Evolutionary conservation across 2,329 filamentous ascomycete genomes (phyloP), one percentile per base, ranked within the genome.

Genomic region (Exserohilum rostratum): DNA sequence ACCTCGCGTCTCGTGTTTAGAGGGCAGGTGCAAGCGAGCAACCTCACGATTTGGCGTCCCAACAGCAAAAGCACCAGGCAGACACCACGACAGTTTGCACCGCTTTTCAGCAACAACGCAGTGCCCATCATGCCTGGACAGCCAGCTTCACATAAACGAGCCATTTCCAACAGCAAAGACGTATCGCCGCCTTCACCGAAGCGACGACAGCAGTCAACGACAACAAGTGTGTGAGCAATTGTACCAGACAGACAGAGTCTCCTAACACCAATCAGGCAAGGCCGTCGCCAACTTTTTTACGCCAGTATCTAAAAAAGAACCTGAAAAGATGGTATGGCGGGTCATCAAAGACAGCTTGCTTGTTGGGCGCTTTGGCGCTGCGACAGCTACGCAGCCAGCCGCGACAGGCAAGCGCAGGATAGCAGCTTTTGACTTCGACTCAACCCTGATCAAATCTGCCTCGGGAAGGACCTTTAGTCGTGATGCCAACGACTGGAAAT

Each of bases 261-360:
- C 31, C 47, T 65, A n/a, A 64, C 37, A 45, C 34, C 43, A 22
- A 10, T 3, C 61, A 90, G 88, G 86, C 72, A 85, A 77, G 55
- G 86, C 89, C 1, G 86, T 96, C 1, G 84, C 90, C 17, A 91
- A 84, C 49, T 98, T 98, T 79, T 98, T 98, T 76, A 96, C 88
- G 0, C 93, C 93, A 0, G 72, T 83, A 0, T 97, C 92, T 0
- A 86, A 96, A 73, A 97, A 96, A 72, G 86, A 89, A 29, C 90
- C 90, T 12, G 88, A 93, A 45, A 85, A 84, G 53, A 86, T 90
- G 46, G 79, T 76, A 9, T 98, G 95, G 91, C 75, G 81, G 7
- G 72, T 82, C 74, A 81, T 80, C 76, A 89, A 84, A 72, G 88
- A 80, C 71, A 89, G 88, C 3, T 80, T 97, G 18, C 82, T 98